Base-by-base conservation (phyloP, 73 alveolate species). In the Effrenium voratum region DNA sequence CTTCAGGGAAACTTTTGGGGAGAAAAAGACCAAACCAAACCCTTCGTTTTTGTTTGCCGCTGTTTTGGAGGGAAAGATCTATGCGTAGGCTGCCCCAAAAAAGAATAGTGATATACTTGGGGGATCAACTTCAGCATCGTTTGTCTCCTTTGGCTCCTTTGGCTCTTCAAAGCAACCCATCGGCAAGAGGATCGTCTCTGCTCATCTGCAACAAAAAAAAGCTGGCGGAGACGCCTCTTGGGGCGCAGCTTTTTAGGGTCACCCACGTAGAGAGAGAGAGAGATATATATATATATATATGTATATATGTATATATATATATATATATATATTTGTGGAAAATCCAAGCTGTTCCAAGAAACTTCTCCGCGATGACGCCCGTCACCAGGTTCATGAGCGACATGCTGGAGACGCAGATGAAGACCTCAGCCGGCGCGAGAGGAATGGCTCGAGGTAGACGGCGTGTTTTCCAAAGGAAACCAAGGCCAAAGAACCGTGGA, bases 361-460 rank as follows among this genome's bases (percentile, higher is more conserved):
- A 76, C 95, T 88, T 88, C 49, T 88, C 95, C 13, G 95, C 95
- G 47, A 88, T 88, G 82, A 88, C 95, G 19, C 95, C 95, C 28
- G 95, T 88, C 50, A 88, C 95, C 95, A 88, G n/a, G 44, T 88
- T 88, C 95, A 88, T 88, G 2, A 88, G 59, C 32, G 95, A 88
- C 95, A 88, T 88, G 72, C 95, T 88, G 41, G 95, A 88, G 85
- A 88, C 60, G 36, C 95, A 88, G 44, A 88, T 88, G 55, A 88
- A 88, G 28, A 88, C 95, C 95, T 88, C 36, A 16, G 45, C 88
- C 26, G 24, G 49, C 41, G 41, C 4, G 40, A 16, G 36, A 4
- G 75, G 24, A 40, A 66, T 19, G 63, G 63, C 63, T 52, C 19
- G 63, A 52, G 63, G 38, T 26, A 57, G n/a, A 57, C 1, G 28